These are phyloP conservation scores for Aureobasidium namibiae DNA, from an alignment of 2,329 filamentous ascomycete genomes.

Conservation along the genomic window DNA sequence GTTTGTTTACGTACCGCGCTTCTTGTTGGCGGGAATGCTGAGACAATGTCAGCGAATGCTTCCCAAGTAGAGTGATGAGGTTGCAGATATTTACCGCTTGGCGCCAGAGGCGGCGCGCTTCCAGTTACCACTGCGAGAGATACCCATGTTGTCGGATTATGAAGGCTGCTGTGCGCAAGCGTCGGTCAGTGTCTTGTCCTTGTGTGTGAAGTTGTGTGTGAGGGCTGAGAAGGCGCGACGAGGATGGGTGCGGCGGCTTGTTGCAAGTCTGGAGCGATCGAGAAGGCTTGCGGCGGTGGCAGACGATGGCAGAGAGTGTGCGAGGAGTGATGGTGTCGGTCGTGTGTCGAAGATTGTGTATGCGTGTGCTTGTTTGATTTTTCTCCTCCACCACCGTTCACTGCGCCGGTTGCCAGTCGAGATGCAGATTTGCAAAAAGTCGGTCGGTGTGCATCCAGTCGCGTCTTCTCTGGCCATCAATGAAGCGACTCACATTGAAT, in stretches of 20 bases:
- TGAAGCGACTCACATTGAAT: conserved; percentile 9
- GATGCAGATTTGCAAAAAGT: not conserved
- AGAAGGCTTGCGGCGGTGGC: not conserved
- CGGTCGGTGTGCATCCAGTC: not conserved
- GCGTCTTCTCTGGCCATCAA: not conserved
- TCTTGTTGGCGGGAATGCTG: conserved; percentile 48
- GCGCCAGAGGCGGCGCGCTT: conserved; percentile 99
- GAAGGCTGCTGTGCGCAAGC: conserved; percentile 28
- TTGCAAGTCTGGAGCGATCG: not conserved
- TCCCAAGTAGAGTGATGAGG: not conserved
- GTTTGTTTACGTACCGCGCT: conserved; percentile 42
- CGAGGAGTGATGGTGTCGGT: not conserved
- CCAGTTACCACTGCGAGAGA: conserved; percentile 99
- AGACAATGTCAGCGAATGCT: not conserved
- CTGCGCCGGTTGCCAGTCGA: not conserved
- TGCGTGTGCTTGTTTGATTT: not conserved
- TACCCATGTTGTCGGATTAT: conserved; percentile 58
- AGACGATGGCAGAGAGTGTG: not conserved
- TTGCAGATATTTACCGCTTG: conserved; percentile 45
- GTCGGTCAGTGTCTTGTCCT: not conserved
- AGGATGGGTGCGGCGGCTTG: not conserved
- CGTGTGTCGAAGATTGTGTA: not conserved
- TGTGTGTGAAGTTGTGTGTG: not conserved
- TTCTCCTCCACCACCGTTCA: not conserved
- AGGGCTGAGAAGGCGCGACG: not conserved